These are phyloP conservation scores for Trichoderma sp. DNA, from an alignment of 2,329 filamentous ascomycete genomes.

Conservation along the genomic window DNA sequence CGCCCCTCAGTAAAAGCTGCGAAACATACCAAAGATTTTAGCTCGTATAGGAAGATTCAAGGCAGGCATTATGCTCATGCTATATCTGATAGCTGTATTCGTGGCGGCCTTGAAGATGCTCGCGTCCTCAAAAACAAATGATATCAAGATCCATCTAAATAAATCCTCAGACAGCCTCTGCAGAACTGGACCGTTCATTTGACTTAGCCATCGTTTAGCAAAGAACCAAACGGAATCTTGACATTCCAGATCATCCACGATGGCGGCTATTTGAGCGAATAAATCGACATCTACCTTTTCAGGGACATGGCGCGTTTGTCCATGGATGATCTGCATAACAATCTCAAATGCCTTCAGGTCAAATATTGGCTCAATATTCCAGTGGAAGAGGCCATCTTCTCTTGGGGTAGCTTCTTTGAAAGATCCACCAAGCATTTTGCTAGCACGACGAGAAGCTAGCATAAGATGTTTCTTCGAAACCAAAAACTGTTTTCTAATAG, in stretches of 20 bases:
- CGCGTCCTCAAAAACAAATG: background rate
- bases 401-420: background rate
- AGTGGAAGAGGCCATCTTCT: background rate
- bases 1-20: background rate
- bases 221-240: background rate
- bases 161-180: background rate
- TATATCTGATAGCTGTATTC: background rate
- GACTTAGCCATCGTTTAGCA: background rate
- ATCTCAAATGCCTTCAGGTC: background rate
- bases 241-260: background rate
- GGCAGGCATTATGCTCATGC: background rate
- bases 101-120: background rate
- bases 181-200: background rate
- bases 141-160: background rate
- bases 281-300: background rate
- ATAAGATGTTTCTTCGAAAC: background rate
- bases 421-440: background rate
- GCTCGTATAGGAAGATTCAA: background rate
- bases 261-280: background rate
- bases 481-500: background rate
- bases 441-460: background rate
- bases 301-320: background rate
- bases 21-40: background rate
- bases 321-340: background rate
- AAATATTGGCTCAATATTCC: background rate